A percentile compares a stretch with the other conserved stretches of the same genome.
Conservation (phyloP, 1,139 yeast species). For the Lodderomyces metapsilosis region DNA sequence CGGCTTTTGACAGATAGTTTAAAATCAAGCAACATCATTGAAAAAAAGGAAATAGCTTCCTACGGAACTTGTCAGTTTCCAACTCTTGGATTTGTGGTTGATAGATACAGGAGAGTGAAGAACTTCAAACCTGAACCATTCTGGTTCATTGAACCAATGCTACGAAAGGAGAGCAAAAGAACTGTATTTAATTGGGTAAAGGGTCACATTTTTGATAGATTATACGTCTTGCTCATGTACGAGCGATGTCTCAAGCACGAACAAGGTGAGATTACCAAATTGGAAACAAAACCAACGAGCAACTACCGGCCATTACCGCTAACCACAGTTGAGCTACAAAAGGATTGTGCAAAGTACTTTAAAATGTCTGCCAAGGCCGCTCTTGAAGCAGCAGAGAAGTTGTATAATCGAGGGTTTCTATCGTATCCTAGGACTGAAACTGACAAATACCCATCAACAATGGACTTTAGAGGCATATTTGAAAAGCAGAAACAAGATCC, state of each 20-base stretch:
- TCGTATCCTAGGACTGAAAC: conserved; percentile 99
- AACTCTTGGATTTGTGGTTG: conserved; percentile 95
- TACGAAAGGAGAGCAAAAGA: conserved; percentile 39
- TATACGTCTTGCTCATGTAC: conserved; percentile 60
- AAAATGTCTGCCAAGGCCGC: conserved; percentile 81
- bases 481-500: conserved; percentile 54
- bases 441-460: conserved; percentile 72
- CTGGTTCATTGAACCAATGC: conserved; percentile 66
- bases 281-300: conserved; percentile 63
- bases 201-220: conserved; percentile 69
- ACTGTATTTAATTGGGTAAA: conserved; percentile 64
- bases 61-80: conserved; percentile 98
- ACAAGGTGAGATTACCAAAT: conserved; percentile 49
- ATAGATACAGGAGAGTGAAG: conserved; percentile 74
- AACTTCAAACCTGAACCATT: conserved; percentile 73
- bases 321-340: conserved; percentile 94
- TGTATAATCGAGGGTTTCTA: conserved; percentile 81
- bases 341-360: conserved; percentile 73
- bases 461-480: conserved; percentile 65
- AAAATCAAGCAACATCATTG: conserved; percentile 24
- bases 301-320: conserved; percentile 86
- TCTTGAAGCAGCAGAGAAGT: conserved; percentile 78
- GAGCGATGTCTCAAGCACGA: conserved; percentile 56
- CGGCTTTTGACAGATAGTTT: conserved; percentile 63
- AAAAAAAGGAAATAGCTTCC: conserved; percentile 44